Evolutionary conservation across 2,329 filamentous ascomycete species (phyloP).

Genomic region (Epichloe festucae): DNA sequence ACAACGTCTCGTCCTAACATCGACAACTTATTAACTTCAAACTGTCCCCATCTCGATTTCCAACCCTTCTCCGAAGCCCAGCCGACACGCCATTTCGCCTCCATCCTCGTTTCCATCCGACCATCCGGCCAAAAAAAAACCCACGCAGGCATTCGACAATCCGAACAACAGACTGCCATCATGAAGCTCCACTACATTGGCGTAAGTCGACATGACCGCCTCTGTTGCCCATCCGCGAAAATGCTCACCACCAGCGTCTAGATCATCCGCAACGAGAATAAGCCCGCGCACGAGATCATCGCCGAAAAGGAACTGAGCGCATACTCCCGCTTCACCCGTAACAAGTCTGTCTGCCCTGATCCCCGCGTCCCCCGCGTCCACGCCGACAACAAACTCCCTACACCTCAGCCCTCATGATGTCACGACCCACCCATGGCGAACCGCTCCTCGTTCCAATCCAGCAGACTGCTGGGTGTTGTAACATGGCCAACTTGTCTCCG

Average conservation of each 20-base stretch:
- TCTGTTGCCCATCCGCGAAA: constrained; percentile 6
- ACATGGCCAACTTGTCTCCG: neutral
- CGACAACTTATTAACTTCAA: no score
- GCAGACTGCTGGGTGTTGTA: neutral
- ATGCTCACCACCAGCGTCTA: constrained; percentile 22
- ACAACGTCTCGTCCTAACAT: no score
- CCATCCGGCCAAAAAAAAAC: neutral
- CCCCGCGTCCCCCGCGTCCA: neutral
- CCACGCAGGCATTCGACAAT: neutral
- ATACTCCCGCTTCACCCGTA: constrained; percentile 69
- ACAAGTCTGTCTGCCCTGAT: constrained; percentile 37
- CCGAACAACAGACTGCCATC: constrained; percentile 19
- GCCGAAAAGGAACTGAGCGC: constrained; percentile 64
- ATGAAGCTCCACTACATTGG: constrained; percentile 88
- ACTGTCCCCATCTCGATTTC: no score
- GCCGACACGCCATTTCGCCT: no score
- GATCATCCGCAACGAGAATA: constrained; percentile 70
- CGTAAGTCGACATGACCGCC: constrained; percentile 37
- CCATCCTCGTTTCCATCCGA: no score
- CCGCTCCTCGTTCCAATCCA: neutral
- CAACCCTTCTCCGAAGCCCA: no score
- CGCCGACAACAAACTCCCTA: neutral
- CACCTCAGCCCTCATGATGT: neutral
- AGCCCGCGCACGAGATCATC: constrained; percentile 65
- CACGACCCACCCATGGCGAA: neutral